These are phyloP conservation scores for Colletotrichum sp. DNA, from an alignment of 2,329 filamentous ascomycete species.

Conservation along the genomic window DNA sequence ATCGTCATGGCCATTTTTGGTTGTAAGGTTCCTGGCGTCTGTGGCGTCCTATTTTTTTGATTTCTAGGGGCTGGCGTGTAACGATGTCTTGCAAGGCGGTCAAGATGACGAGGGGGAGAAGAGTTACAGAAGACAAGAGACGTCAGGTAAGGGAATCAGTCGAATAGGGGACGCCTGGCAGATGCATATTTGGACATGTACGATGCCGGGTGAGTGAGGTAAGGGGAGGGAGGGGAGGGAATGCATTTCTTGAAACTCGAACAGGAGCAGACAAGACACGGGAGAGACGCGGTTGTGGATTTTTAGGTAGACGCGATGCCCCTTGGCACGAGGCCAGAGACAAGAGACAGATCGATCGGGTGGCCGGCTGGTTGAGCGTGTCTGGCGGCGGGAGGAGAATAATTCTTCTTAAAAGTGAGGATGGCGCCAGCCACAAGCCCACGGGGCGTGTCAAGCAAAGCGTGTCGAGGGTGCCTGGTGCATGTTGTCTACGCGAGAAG, in stretches of 20 bases:
- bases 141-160: background rate
- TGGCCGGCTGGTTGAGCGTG: background rate
- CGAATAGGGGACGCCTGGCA: background rate
- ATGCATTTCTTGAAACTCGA: background rate
- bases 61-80: background rate
- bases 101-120: background rate
- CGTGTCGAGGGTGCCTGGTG: background rate
- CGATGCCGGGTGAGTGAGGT: background rate
- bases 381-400: background rate
- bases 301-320: background rate
- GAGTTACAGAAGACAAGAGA: background rate
- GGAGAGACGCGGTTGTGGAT: background rate
- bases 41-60: background rate
- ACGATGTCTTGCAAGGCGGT: background rate
- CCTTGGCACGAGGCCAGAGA: background rate
- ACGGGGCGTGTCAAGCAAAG: background rate
- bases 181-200: background rate
- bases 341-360: background rate
- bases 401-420: background rate
- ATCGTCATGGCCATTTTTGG: background rate
- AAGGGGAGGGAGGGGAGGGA: background rate
- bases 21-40: background rate
- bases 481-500: background rate
- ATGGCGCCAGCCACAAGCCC: background rate
- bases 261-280: background rate